Evolutionary conservation across 2,329 filamentous ascomycete species (phyloP), one percentile per base, ranked within the genome.

Genomic region (Acephala macrosclerotiorum): DNA sequence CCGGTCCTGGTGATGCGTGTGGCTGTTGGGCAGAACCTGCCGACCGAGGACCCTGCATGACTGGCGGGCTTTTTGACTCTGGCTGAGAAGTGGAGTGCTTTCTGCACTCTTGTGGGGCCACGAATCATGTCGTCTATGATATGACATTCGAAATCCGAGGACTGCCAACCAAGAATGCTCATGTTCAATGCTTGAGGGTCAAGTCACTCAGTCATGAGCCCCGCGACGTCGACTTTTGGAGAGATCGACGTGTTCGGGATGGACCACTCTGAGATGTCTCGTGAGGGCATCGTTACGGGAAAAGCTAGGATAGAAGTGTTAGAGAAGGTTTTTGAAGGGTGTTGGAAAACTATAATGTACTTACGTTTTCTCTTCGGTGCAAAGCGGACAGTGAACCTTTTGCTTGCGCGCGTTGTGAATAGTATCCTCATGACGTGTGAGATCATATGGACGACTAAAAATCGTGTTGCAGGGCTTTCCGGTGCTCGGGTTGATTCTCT

Each of bases 391-490:
- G 53, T 93, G 90, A 8, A 97, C 94, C 82, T 98, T 98, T 78
- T 94, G 90, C 84, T 97, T 97, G 74, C 92, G 89, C 0, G 89
- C 90, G n/a, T 53, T 53, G 25, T 53, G 49, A 70, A 98, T 98
- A 0, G 96, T 98, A 71, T 97, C 95, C 78, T 99, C 96, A 76
- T 99, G 96, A 25, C 96, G 87, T 0, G 96, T 99, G 60, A 99
- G 85, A 79, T 99, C 96, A 83, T 99, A 99, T 1, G 96, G 96
- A 22, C 96, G 85, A 0, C 95, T 97, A 79, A 99, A 98, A 61
- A 97, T 85, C 0, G 94, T 96, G 77, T 93, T 95, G 85, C 96
- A 98, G 0, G 94, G 91, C 40, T 63, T 36, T 2, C n/a, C 33
- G 1, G 55, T 57, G 29, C 14, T n/a, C 1, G 29, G 55, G 14